Conservation (phyloP, 768 basidiomycete genomes). For the Galerina sulciceps region DNA sequence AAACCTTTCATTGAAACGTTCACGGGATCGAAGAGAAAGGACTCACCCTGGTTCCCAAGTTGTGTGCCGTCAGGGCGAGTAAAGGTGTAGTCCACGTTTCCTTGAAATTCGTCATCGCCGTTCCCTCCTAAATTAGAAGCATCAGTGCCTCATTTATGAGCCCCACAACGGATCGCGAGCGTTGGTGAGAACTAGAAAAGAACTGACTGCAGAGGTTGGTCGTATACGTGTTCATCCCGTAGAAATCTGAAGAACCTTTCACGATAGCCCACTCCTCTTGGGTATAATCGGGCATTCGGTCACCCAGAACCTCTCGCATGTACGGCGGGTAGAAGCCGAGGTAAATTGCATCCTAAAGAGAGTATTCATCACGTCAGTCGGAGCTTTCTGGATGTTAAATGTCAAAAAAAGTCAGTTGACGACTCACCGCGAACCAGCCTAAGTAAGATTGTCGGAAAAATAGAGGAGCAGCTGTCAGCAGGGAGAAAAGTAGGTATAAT, state of each 20-base stretch:
- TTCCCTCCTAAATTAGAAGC: conserved; percentile 48
- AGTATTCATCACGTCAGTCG: conserved; percentile 12
- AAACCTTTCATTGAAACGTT: conserved; percentile 1
- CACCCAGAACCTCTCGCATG: conserved; percentile 58
- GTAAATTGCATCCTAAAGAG: conserved; percentile 62
- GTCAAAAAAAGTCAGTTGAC: conserved; percentile 18
- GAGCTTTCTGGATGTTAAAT: not conserved
- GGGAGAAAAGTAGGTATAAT: conserved; percentile 17
- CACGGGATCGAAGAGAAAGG: not conserved
- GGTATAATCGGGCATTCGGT: conserved; percentile 63
- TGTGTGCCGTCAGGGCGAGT: conserved; percentile 65
- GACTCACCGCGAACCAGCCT: conserved; percentile 65
- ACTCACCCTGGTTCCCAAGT: conserved; percentile 62
- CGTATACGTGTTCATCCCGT: conserved; percentile 76
- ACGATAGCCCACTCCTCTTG: conserved; percentile 59
- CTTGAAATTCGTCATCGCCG: conserved; percentile 67
- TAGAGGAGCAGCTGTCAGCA: conserved; percentile 21
- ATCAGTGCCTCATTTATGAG: not conserved
- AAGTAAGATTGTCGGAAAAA: conserved; percentile 27
- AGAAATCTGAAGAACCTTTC: conserved; percentile 71
- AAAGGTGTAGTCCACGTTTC: conserved; percentile 62
- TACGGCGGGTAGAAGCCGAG: conserved; percentile 69
- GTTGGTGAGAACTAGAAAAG: not conserved
- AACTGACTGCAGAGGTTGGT: conserved; percentile 62
- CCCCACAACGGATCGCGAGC: not conserved